Conservation (phyloP, 2,329 filamentous ascomycete species). For the Colletotrichum spaethianum region DNA sequence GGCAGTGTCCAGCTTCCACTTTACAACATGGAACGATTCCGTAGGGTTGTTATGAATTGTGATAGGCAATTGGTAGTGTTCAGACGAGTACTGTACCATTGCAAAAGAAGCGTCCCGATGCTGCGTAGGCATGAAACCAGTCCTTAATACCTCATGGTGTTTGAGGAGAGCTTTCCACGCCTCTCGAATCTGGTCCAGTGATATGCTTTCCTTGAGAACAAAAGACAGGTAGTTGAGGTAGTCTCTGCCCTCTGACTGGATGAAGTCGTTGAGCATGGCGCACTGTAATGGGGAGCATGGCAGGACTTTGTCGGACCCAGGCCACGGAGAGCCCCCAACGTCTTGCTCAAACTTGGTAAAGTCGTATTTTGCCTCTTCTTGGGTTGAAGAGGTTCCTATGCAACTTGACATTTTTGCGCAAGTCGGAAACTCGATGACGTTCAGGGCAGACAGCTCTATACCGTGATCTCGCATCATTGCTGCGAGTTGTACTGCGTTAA, state of each 20-base stretch:
- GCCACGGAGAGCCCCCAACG: slow-evolving; percentile 44
- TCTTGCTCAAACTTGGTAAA: slow-evolving; percentile 55
- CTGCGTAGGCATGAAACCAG: slow-evolving; percentile 77
- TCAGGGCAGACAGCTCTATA: slow-evolving; percentile 73
- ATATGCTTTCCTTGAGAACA: slow-evolving; percentile 58
- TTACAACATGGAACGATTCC: slow-evolving; percentile 48
- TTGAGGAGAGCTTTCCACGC: slow-evolving; percentile 73
- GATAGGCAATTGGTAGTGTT: slow-evolving; percentile 41
- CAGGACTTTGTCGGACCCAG: slow-evolving; percentile 69
- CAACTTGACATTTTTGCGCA: slow-evolving; percentile 55
- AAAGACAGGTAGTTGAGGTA: slow-evolving; percentile 84
- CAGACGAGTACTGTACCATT: slow-evolving; percentile 75
- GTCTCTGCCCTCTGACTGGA: slow-evolving; percentile 74
- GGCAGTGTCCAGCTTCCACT: slow-evolving; percentile 55
- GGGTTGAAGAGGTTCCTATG: slow-evolving; percentile 15
- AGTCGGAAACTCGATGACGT: slow-evolving; percentile 78
- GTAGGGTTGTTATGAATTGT: slow-evolving; percentile 28
- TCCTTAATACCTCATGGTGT: slow-evolving; percentile 80
- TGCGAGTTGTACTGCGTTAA: slow-evolving; percentile 86
- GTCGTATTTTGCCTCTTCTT: slow-evolving; percentile 51
- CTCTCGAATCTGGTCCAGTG: slow-evolving; percentile 57
- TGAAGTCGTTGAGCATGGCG: slow-evolving; percentile 83
- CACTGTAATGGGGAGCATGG: slow-evolving; percentile 87
- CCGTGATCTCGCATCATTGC: slow-evolving; percentile 73
- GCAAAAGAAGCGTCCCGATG: slow-evolving; percentile 75